These are phyloP conservation scores for Cercospora berteroae DNA, from an alignment of 2,329 filamentous ascomycete species.

Conservation along the genomic window DNA sequence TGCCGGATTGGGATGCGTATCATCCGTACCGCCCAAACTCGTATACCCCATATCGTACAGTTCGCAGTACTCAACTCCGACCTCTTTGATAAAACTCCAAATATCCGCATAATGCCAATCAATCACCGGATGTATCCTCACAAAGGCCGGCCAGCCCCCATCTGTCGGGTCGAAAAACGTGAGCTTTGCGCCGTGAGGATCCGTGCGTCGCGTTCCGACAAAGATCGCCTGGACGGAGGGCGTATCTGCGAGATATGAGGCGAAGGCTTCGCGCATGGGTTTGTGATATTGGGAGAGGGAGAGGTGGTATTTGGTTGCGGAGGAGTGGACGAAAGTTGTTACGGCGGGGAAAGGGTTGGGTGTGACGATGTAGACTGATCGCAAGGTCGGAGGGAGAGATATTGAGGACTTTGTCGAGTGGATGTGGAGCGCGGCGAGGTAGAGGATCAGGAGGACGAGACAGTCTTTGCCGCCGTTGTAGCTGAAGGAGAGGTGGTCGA, in stretches of 20 bases:
- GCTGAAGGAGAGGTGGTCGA: conserved; percentile 78
- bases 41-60: conserved; percentile 91
- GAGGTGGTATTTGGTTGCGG: conserved; percentile 69
- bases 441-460: conserved; percentile 83
- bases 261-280: conserved; percentile 79
- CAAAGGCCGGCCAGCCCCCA: conserved; percentile 83
- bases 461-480: conserved; percentile 99
- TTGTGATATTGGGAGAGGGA: conserved; percentile 70
- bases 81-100: conserved; percentile 80
- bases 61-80: conserved; percentile 78
- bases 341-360: conserved; percentile 81
- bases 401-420: conserved; percentile 31
- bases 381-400: conserved; percentile 55
- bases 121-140: conserved; percentile 91
- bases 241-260: conserved; percentile 67
- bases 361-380: conserved; percentile 86
- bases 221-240: conserved; percentile 73
- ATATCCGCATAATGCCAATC: conserved; percentile 97
- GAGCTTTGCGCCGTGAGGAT: conserved; percentile 79
- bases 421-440: conserved; percentile 64
- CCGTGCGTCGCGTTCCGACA: conserved; percentile 83
- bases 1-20: conserved; percentile 86
- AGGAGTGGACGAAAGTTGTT: conserved; percentile 73
- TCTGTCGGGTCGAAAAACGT: conserved; percentile 86
- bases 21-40: conserved; percentile 81